Base-by-base conservation (phyloP, 2,329 filamentous ascomycete genomes). In the Colletotrichum endophyticum region DNA sequence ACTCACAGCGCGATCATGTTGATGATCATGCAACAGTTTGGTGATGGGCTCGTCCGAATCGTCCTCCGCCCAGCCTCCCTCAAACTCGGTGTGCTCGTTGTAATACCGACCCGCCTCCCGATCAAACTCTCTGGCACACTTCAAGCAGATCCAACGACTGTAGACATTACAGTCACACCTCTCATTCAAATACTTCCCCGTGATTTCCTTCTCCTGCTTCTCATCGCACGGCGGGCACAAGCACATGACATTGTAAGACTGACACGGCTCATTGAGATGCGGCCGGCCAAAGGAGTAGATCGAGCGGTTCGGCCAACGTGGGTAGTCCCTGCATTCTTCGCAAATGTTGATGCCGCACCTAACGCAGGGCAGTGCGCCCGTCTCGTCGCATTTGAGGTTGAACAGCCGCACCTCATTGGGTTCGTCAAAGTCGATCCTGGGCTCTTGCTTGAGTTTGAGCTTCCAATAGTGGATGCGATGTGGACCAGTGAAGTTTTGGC, bases 141-240 rank as follows among this genome's bases (percentile, higher is more conserved):
- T 56, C n/a, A 25, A 2, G 19, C 77, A 78, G 12, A 76, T 71
- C 76, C 77, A 78, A 7, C 72, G 34, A 12, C 32, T 76, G 62
- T 70, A 73, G n/a, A 56, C 27, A 6, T 78, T 71, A 49, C 75
- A 78, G 62, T 78, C 72, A 34, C 77, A 78, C 12, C 56, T 34
- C 12, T 73, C 64, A 63, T 62, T 76, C 61, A 78, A 70, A 11
- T 27, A 68, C 13, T 39, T 32, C 4, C 69, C 72, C 30, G 28
- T 7, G 5, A 78, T 8, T 19, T 76, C 61, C 7, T 59, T 3
- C 27, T 78, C 69, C n/a, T 70, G 16, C 39, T 53, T 28, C 6
- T 22, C 22, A 8, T 78, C 73, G 59, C 77, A 78, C 3, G 28
- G 49, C 11, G 34, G n/a, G n/a, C 75, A 78, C 0, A 78, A 49